phyloP scores from a whole-genome alignment of 148 eudicot genomes.

The Fagopyrum tataricum region DNA sequence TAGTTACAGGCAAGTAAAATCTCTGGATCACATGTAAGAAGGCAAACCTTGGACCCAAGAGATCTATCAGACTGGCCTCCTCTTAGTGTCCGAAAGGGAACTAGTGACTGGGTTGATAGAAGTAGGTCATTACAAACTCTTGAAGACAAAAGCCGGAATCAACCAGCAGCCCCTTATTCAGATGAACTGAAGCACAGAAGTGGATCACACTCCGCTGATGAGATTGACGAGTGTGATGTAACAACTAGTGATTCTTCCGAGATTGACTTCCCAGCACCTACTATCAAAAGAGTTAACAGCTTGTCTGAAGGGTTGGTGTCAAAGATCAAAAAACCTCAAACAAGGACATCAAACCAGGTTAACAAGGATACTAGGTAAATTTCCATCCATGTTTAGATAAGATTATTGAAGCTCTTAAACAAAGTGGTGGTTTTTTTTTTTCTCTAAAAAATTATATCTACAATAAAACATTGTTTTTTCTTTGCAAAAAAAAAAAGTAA shows the following conservation, averaged over 20 bases:
- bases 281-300: slow-evolving; percentile 6
- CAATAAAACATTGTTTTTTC: too few relatives aligned
- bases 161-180: not conserved
- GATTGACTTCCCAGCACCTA: not conserved
- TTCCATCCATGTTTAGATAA: not conserved
- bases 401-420: not conserved
- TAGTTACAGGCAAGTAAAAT: not conserved
- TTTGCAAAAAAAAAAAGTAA: too few relatives aligned
- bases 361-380: slow-evolving; percentile 1
- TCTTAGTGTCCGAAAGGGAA: not conserved
- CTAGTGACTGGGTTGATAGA: slow-evolving; percentile 14
- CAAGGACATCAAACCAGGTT: not conserved
- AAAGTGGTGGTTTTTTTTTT: not conserved
- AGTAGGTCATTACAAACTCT: slow-evolving; percentile 8
- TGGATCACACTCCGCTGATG: not conserved
- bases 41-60: slow-evolving; percentile 13
- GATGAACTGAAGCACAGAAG: not conserved
- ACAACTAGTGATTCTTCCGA: slow-evolving; percentile 13
- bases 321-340: slow-evolving; percentile 10
- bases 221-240: slow-evolving; percentile 10
- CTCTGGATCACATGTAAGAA: slow-evolving; percentile 1
- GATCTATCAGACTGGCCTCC: slow-evolving; percentile 14
- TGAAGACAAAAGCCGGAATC: slow-evolving; percentile 3
- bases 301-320: slow-evolving; percentile 6
- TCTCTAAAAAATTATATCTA: too few relatives aligned